phyloP scores from a whole-genome alignment of 345 rosid genomes.

The Lepidium africanum region DNA sequence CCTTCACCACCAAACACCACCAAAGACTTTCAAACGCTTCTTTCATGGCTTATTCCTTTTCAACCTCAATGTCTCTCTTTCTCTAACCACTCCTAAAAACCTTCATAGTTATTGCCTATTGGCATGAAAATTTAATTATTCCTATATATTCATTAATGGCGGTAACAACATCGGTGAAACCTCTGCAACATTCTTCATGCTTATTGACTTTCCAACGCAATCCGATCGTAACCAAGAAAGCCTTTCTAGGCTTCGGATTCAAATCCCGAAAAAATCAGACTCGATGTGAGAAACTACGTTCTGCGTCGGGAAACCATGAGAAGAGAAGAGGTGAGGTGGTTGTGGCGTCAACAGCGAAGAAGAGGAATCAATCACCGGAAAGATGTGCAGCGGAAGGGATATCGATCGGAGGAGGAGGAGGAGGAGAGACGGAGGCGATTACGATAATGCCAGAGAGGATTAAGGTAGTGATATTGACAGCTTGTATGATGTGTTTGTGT shows the following conservation, averaged over 20 bases:
- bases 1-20: constrained; percentile 22
- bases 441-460: constrained; percentile 59
- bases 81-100: background rate
- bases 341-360: background rate
- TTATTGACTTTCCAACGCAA: constrained; percentile 11
- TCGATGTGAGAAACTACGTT: constrained; percentile 15
- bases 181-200: constrained; percentile 25
- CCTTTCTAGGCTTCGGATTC: constrained; percentile 25
- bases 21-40: constrained; percentile 1
- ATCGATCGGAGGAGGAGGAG: constrained; percentile 32
- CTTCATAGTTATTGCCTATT: background rate
- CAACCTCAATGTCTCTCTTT: background rate
- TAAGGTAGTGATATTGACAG: constrained; percentile 72
- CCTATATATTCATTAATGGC: constrained; percentile 6
- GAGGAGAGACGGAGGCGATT: constrained; percentile 14
- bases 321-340: constrained; percentile 10
- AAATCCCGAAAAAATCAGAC: background rate
- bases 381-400: constrained; percentile 74
- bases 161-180: constrained; percentile 24
- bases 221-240: constrained; percentile 12
- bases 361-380: constrained; percentile 5
- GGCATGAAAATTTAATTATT: background rate
- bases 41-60: constrained; percentile 17
- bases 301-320: background rate
- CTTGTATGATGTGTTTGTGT: constrained; percentile 77